These are phyloP conservation scores for Gillenia trifoliata DNA, from an alignment of 306 rosid genomes.

Conservation along the genomic window DNA sequence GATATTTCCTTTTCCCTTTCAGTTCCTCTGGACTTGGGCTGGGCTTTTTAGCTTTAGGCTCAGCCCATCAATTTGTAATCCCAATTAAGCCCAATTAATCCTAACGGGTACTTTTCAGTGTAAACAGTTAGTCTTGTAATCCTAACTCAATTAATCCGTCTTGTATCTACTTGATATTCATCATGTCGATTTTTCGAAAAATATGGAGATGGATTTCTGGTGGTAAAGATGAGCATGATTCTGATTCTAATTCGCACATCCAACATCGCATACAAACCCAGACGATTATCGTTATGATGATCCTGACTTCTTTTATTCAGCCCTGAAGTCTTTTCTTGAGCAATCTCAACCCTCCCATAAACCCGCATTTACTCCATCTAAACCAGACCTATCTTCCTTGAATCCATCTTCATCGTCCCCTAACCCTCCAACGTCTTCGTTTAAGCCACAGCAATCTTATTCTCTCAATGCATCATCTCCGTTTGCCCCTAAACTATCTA, in stretches of 20 bases:
- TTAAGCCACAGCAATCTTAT: background rate
- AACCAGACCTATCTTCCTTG: background rate
- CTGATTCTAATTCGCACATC: background rate
- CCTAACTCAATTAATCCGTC: no score
- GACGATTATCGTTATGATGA: background rate
- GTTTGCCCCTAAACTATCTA: background rate
- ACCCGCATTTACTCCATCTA: background rate
- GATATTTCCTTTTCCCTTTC: no score
- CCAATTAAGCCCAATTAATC: no score
- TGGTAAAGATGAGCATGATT: constrained; percentile 7
- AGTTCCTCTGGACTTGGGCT: no score
- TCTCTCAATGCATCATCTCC: background rate
- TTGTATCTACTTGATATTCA: no score
- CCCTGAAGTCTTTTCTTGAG: no score
- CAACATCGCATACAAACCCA: background rate
- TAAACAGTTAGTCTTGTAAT: no score
- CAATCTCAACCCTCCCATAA: background rate
- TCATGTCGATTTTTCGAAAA: background rate
- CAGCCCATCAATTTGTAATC: no score
- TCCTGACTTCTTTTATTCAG: no score
- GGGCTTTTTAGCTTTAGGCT: no score
- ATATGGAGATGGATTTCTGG: constrained; percentile 13
- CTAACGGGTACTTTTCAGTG: no score
- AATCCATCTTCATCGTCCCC: background rate
- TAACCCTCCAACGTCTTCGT: no score